Evolutionary conservation across 164 flowering plant genomes (phyloP).

Genomic region (Chimonanthus salicifolius): DNA sequence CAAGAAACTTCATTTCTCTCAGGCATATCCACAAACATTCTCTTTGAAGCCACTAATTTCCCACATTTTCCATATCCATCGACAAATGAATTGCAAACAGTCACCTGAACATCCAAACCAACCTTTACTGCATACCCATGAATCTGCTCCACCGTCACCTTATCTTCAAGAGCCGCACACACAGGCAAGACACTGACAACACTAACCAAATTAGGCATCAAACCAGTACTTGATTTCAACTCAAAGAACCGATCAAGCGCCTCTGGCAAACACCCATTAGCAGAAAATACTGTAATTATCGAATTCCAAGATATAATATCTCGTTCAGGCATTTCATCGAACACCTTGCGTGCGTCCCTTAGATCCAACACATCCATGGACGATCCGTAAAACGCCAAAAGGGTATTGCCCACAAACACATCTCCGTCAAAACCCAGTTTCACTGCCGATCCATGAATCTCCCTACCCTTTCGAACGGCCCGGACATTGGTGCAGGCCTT

Average conservation of each 20-base stretch:
- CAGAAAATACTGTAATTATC: conserved; percentile 1
- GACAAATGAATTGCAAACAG: conserved; percentile 46
- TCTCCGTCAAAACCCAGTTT: conserved; percentile 11
- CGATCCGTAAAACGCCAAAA: conserved; percentile 8
- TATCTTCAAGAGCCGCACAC: conserved; percentile 12
- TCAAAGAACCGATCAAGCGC: conserved; percentile 8
- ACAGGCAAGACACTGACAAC: conserved; percentile 54
- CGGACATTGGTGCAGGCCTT: conserved; percentile 13
- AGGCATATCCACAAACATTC: conserved; percentile 36
- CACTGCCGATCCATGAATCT: conserved; percentile 11
- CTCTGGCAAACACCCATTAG: conserved; percentile 4
- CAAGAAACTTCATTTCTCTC: conserved; percentile 16
- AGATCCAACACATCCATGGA: too few species aligned
- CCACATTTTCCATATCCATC: conserved; percentile 70
- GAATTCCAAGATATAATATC: conserved; percentile 18
- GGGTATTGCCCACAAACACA: conserved; percentile 18
- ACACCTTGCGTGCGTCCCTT: conserved; percentile 7
- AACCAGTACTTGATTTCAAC: conserved; percentile 11
- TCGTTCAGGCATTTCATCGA: conserved; percentile 16
- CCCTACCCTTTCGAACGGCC: conserved; percentile 9
- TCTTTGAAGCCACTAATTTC: conserved; percentile 22
- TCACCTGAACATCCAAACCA: conserved; percentile 42
- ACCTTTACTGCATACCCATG: conserved; percentile 47
- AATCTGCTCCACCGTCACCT: conserved; percentile 14
- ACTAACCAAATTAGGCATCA: conserved; percentile 40